Evolutionary conservation across 805 yeast genomes (phyloP).

Genomic region (Zygoascus ofunaensis): DNA sequence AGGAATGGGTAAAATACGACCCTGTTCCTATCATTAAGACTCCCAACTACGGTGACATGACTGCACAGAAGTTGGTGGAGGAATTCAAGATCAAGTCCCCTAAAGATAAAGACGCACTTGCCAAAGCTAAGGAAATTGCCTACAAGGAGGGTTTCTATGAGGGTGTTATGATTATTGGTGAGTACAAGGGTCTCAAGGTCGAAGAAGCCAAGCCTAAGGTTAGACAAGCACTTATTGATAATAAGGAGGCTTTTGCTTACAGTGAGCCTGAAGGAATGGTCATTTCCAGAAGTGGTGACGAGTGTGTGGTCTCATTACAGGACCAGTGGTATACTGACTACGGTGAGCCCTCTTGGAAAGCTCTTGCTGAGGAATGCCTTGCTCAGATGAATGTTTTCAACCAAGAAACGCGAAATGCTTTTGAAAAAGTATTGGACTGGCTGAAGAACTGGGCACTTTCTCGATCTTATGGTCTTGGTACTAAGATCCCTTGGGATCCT

Average conservation of each 20-base stretch:
- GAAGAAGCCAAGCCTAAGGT: conserved; percentile 85
- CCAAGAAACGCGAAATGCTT: conserved; percentile 79
- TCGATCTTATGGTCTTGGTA: conserved; percentile 92
- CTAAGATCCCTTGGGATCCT: conserved; percentile 94
- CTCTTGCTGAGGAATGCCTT: conserved; percentile 70
- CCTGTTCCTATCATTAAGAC: conserved; percentile 68
- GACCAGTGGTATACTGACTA: conserved; percentile 98
- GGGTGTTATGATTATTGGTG: conserved; percentile 73
- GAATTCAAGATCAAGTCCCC: conserved; percentile 90
- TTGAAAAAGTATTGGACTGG: conserved; percentile 93
- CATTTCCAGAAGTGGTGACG: conserved; percentile 92
- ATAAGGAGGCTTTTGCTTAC: conserved; percentile 78
- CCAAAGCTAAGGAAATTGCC: conserved; percentile 87
- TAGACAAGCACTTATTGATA: conserved; percentile 66
- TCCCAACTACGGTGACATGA: conserved; percentile 76
- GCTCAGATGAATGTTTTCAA: conserved; percentile 66
- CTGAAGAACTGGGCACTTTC: conserved; percentile 97
- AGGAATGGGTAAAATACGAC: conserved; percentile 76
- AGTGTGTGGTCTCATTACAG: conserved; percentile 91
- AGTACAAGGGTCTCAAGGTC: conserved; percentile 80
- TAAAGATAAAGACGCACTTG: conserved; percentile 77
- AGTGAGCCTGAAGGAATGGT: conserved; percentile 90
- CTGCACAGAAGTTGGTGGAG: conserved; percentile 78
- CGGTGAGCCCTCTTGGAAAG: conserved; percentile 89
- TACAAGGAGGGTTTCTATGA: conserved; percentile 95